Evolutionary conservation across 2,329 filamentous ascomycete genomes (phyloP).

Genomic region (Cylindrodendrum hubeiense): DNA sequence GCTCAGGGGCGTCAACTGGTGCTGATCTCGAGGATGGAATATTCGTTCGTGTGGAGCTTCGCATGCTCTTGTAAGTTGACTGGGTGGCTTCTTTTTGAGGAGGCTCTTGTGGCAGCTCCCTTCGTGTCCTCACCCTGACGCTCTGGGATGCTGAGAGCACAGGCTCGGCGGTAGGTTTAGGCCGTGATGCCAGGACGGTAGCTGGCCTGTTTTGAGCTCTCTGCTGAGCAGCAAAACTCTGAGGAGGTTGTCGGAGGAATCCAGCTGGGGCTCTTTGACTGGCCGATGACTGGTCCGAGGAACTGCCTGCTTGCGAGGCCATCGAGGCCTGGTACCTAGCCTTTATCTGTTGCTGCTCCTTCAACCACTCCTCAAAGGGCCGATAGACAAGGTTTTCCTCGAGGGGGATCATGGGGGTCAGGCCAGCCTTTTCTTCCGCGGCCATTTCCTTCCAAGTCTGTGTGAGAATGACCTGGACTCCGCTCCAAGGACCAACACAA

Average conservation of each 20-base stretch:
- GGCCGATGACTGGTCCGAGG: slow-evolving; percentile 51
- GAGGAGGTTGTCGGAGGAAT: slow-evolving; percentile 66
- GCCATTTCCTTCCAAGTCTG: slow-evolving; percentile 76
- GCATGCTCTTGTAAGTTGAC: slow-evolving; percentile 42
- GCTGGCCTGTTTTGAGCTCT: slow-evolving; percentile 66
- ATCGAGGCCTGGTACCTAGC: slow-evolving; percentile 46
- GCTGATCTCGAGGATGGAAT: slow-evolving; percentile 46
- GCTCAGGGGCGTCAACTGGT: slow-evolving; percentile 45
- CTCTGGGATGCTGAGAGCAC: slow-evolving; percentile 46
- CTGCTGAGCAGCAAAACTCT: slow-evolving; percentile 77
- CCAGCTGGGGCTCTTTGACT: slow-evolving; percentile 54
- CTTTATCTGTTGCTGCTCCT: slow-evolving; percentile 62
- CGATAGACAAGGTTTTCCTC: slow-evolving; percentile 73
- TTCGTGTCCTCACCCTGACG: slow-evolving; percentile 44
- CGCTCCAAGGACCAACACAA: slow-evolving; percentile 68
- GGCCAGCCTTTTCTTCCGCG: slow-evolving; percentile 74
- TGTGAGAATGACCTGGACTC: slow-evolving; percentile 61
- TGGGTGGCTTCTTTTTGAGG: slow-evolving; percentile 40
- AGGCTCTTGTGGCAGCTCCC: slow-evolving; percentile 43
- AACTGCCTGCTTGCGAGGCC: slow-evolving; percentile 42
- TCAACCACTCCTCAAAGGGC: slow-evolving; percentile 71
- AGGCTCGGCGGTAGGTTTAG: slow-evolving; percentile 43
- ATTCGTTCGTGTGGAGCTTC: slow-evolving; percentile 43
- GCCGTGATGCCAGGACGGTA: slow-evolving; percentile 38
- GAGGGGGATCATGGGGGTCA: slow-evolving; percentile 73